phyloP scores from a whole-genome alignment of 2,329 filamentous ascomycete species.

The Penicillium sp. region DNA sequence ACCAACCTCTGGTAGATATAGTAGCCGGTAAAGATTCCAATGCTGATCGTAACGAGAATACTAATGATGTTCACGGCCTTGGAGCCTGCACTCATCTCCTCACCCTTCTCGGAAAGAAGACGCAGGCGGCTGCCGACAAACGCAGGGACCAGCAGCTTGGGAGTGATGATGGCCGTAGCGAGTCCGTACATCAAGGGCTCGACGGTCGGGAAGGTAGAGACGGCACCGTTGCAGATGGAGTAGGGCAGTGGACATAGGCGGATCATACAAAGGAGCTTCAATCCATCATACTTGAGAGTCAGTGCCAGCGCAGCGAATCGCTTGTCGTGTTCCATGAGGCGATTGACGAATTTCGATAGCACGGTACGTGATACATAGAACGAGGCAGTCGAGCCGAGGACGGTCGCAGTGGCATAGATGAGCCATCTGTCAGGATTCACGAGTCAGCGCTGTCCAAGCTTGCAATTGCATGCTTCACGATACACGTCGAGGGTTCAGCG shows the following conservation, averaged over 20 bases:
- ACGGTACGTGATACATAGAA: conserved; percentile 80
- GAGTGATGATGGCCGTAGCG: conserved; percentile 76
- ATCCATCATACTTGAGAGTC: conserved; percentile 83
- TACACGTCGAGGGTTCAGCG: neutral
- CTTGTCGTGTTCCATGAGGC: conserved; percentile 75
- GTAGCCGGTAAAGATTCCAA: conserved; percentile 74
- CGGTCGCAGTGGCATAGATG: conserved; percentile 73
- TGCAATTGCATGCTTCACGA: neutral
- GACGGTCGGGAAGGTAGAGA: conserved; percentile 90
- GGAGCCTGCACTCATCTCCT: conserved; percentile 74
- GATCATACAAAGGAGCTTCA: conserved; percentile 87
- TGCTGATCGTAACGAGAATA: conserved; percentile 67
- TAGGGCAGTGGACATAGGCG: conserved; percentile 90
- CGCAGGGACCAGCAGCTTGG: conserved; percentile 86
- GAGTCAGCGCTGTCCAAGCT: conserved; percentile 12
- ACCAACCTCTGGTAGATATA: conserved; percentile 72
- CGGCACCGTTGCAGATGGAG: conserved; percentile 86
- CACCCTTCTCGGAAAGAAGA: conserved; percentile 75
- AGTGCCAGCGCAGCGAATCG: conserved; percentile 85
- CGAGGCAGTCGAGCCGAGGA: conserved; percentile 71
- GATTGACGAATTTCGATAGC: conserved; percentile 72
- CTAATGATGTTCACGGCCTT: conserved; percentile 80
- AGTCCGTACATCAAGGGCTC: conserved; percentile 70
- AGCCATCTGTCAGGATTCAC: conserved; percentile 64
- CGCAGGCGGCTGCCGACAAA: conserved; percentile 87